A percentile compares a stretch with the other conserved stretches of the same genome.
Conservation (phyloP, 129 eudicot species). For the Flaveria linearis region DNA sequence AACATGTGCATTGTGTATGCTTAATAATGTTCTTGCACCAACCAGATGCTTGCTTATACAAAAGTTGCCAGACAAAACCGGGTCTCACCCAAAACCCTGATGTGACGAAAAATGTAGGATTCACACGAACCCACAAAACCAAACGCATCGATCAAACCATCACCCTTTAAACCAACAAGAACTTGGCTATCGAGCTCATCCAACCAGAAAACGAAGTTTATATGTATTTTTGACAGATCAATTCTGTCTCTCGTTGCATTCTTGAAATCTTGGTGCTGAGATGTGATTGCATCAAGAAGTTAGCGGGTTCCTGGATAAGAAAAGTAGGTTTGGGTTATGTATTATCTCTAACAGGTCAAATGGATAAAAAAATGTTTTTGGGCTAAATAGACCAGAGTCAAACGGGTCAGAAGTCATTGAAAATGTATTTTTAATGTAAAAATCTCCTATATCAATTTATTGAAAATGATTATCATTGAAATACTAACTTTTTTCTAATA, state of each 20-base stretch:
- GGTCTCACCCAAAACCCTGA: constrained; percentile 20
- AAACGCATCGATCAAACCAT: constrained; percentile 31
- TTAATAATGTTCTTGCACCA: constrained; percentile 38
- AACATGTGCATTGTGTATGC: constrained; percentile 43
- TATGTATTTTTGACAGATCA: constrained; percentile 38
- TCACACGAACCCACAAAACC: constrained; percentile 35
- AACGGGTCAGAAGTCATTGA: neutral
- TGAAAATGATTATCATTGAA: neutral
- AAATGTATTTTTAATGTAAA: too few species aligned
- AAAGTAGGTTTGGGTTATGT: neutral
- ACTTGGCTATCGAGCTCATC: constrained; percentile 36
- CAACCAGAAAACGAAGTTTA: constrained; percentile 26
- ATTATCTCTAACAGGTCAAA: neutral
- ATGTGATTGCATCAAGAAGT: constrained; percentile 1
- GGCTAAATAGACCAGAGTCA: neutral
- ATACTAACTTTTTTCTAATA: neutral
- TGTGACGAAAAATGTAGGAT: constrained; percentile 28
- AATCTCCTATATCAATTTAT: neutral
- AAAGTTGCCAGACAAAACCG: constrained; percentile 29
- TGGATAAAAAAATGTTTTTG: neutral
- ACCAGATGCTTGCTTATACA: constrained; percentile 39
- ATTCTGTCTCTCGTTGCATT: constrained; percentile 42
- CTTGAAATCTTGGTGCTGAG: constrained; percentile 58
- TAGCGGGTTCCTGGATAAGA: neutral
- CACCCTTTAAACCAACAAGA: constrained; percentile 33